Percentiles rank a stretch among this genome's conserved stretches.
Evolutionary conservation across 176 grass and related monocot species (phyloP).

Genomic region (Oryza glumipatula): DNA sequence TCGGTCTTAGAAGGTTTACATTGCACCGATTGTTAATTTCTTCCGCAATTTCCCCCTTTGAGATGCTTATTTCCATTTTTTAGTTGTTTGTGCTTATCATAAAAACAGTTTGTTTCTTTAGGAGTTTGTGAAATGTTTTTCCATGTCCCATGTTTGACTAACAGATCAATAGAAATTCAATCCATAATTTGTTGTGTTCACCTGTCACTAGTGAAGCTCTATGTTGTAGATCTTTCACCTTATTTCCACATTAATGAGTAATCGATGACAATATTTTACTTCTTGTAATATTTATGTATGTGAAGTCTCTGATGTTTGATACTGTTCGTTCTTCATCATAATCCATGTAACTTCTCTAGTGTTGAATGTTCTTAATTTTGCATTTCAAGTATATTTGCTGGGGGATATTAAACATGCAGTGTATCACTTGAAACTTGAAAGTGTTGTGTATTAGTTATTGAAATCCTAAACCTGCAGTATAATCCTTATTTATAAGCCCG

Average conservation of each 20-base stretch:
- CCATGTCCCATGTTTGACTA: background rate
- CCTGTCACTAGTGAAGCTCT: background rate
- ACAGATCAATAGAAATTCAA: background rate
- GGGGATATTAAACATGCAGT: background rate
- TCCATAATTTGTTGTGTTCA: background rate
- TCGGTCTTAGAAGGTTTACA: background rate
- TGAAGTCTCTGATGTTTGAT: background rate
- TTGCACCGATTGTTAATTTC: background rate
- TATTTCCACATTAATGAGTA: background rate
- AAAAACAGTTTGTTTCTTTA: background rate
- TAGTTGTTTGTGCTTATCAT: background rate
- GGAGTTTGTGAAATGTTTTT: background rate
- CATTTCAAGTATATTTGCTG: background rate
- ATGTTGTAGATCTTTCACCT: background rate
- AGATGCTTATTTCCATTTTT: background rate
- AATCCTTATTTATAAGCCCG: background rate
- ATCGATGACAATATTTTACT: too few relatives aligned
- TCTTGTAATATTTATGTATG: background rate
- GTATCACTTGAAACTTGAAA: background rate
- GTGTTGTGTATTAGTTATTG: background rate
- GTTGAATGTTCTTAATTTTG: background rate
- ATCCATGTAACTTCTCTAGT: background rate
- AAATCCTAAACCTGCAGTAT: background rate
- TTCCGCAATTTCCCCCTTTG: background rate
- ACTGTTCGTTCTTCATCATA: slow-evolving; percentile 15